These are phyloP conservation scores for Populus hybrid DNA, from an alignment of 441 rosid species.

Conservation along the genomic window DNA sequence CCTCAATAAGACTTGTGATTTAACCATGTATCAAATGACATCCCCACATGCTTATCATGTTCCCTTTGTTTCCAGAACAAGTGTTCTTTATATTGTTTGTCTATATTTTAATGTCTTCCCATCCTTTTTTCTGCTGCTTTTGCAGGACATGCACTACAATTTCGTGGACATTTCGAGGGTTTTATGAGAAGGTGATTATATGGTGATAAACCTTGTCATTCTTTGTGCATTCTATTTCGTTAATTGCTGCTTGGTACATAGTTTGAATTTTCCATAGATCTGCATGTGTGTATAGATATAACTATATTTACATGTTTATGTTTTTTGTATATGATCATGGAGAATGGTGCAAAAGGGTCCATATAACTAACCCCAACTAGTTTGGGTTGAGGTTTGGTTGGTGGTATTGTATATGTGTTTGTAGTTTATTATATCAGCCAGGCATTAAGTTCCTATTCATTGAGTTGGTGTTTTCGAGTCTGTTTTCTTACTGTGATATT, in stretches of 20 bases:
- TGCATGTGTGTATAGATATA: neutral
- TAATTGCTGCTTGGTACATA: neutral
- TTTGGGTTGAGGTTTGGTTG: neutral
- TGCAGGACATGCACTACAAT: constrained; percentile 88
- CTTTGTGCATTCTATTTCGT: neutral
- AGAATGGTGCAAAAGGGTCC: neutral
- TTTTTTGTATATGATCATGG: neutral
- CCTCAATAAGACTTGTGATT: neutral
- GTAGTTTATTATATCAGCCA: neutral
- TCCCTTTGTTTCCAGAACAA: neutral
- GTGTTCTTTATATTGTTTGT: neutral
- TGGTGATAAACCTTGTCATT: neutral
- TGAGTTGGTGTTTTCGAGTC: neutral
- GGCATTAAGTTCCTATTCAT: neutral
- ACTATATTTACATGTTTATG: neutral
- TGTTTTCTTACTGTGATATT: too few species aligned
- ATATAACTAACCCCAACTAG: neutral
- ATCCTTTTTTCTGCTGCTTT: constrained; percentile 18
- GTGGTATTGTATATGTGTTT: neutral
- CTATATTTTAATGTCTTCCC: constrained; percentile 7
- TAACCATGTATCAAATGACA: neutral
- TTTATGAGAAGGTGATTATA: constrained; percentile 79
- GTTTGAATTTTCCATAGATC: neutral
- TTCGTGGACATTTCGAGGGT: constrained; percentile 82
- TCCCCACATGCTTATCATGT: neutral